phyloP scores from a whole-genome alignment of 2,329 filamentous ascomycete species.

The Arthrocladium fulminans region DNA sequence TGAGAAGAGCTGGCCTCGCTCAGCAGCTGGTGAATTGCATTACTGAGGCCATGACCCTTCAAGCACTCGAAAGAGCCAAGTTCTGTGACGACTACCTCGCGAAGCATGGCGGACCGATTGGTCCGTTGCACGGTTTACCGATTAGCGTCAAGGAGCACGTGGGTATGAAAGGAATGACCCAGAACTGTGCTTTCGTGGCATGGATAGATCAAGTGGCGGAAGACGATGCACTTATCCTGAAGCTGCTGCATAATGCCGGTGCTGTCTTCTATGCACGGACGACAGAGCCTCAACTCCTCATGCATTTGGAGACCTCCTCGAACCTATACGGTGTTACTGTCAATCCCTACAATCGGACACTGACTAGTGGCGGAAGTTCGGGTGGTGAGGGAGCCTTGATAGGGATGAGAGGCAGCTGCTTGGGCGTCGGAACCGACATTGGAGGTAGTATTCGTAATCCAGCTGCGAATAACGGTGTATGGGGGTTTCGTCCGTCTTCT shows the following conservation, averaged over 20 bases:
- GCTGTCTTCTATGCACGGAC: slow-evolving; percentile 27
- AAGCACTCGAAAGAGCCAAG: slow-evolving; percentile 41
- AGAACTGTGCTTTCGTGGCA: slow-evolving; percentile 25
- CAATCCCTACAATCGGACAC: slow-evolving; percentile 45
- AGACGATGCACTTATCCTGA: slow-evolving; percentile 24
- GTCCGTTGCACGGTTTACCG: slow-evolving; percentile 55
- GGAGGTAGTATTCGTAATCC: slow-evolving; percentile 34
- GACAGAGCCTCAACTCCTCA: slow-evolving; percentile 25
- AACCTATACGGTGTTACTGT: slow-evolving; percentile 35
- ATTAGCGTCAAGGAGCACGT: slow-evolving; percentile 45
- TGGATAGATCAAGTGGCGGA: slow-evolving; percentile 22
- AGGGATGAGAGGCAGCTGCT: slow-evolving; percentile 42
- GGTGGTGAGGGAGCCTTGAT: slow-evolving; percentile 51
- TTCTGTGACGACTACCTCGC: slow-evolving; percentile 39
- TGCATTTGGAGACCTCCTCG: slow-evolving; percentile 26
- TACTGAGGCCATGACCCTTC: slow-evolving; percentile 44
- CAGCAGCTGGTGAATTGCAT: slow-evolving; percentile 31
- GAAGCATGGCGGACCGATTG: slow-evolving; percentile 37
- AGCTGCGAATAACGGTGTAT: slow-evolving; percentile 33
- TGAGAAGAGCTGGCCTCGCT: slow-evolving; percentile 47
- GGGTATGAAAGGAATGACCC: slow-evolving; percentile 24
- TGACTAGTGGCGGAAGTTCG: slow-evolving; percentile 46
- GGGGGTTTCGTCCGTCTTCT: slow-evolving; percentile 33
- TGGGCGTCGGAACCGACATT: slow-evolving; percentile 49
- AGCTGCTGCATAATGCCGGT: slow-evolving; percentile 25